Base-by-base conservation (phyloP, 2,329 filamentous ascomycete genomes). In the Pestalotiopsis sp. region DNA sequence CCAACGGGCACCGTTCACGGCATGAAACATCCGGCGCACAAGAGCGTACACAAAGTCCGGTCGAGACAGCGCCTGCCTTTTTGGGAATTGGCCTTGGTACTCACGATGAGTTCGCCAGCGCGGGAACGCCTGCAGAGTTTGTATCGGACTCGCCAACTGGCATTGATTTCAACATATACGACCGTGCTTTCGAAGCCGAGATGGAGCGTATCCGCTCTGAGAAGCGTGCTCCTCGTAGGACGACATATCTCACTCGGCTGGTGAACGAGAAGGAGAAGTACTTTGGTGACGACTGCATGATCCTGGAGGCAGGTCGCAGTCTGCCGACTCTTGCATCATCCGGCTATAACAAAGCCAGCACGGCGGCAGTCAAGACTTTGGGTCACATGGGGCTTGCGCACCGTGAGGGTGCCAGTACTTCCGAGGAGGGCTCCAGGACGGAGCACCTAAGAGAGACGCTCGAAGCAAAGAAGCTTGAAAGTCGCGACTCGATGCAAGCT, bases 141-240 rank as follows among this genome's bases (percentile, higher is more conserved):
- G 90, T 97, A 56, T 93, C 93, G 38, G 94, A 97, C 79, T 97
- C 93, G 1, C 95, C 95, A 2, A 91, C 91, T 0, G 92, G 91
- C 1, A 92, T 93, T 5, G 94, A 97, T 70, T 93, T 93, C 74
- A 91, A 96, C 76, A 91, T 98, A 68, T 98, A 97, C 78, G 93
- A 97, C 78, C 89, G 88, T 0, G 95, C 95, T 0, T 98, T 97
- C 77, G 90, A 93, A 75, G 88, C 92, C 70, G 93, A 98, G 80
- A 95, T 98, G 74, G 82, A 80, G 73, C 75, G 82, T 36, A 83
- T 80, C 69, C 78, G 81, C 27, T 77, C 80, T 17, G 76, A 80
- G 60, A 78, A 79, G 65, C 74, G 73, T 45, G 77, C 77, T 20
- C 70, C 69, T 23, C 81, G 83, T 14, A 80, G 81, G 14, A 79